These are phyloP conservation scores for Mrakia blollopis DNA, from an alignment of 768 basidiomycete genomes.

Conservation along the genomic window DNA sequence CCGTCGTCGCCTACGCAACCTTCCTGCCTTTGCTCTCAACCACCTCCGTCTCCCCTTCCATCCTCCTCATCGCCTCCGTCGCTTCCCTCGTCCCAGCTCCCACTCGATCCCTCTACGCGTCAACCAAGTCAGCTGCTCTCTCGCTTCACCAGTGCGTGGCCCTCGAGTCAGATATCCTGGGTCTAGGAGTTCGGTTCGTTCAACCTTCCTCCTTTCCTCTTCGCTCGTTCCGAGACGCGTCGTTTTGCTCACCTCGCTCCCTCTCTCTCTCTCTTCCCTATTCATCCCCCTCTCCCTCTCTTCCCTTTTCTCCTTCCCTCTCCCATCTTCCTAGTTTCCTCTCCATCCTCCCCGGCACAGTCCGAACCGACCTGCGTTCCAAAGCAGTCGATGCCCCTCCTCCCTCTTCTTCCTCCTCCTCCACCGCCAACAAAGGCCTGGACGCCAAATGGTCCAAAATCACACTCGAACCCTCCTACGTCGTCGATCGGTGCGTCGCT, in stretches of 20 bases:
- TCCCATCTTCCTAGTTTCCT: not conserved
- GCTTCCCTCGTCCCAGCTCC: conserved; percentile 79
- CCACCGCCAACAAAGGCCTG: not conserved
- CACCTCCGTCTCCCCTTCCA: conserved; percentile 62
- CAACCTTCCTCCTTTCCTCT: conserved; percentile 33
- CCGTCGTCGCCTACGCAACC: conserved; percentile 22
- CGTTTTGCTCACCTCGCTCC: no score
- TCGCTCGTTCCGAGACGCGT: no score
- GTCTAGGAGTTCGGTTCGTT: conserved; percentile 59
- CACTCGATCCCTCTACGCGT: conserved; percentile 73
- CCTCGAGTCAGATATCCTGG: conserved; percentile 57
- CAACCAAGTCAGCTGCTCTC: conserved; percentile 75
- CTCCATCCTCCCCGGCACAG: conserved; percentile 58
- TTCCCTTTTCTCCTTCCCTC: not conserved
- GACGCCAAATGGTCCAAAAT: conserved; percentile 6
- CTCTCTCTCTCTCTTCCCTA: no score
- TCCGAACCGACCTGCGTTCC: conserved; percentile 60
- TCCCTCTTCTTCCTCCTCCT: not conserved
- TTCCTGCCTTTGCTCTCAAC: conserved; percentile 63
- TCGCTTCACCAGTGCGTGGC: conserved; percentile 71
- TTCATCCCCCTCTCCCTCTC: not conserved
- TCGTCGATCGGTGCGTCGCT: conserved; percentile 57
- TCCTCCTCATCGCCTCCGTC: conserved; percentile 72
- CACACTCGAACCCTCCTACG: conserved; percentile 54
- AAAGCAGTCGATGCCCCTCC: conserved; percentile 47